Base-by-base conservation (phyloP, 768 basidiomycete genomes). In the Auriscalpium microsporum region DNA sequence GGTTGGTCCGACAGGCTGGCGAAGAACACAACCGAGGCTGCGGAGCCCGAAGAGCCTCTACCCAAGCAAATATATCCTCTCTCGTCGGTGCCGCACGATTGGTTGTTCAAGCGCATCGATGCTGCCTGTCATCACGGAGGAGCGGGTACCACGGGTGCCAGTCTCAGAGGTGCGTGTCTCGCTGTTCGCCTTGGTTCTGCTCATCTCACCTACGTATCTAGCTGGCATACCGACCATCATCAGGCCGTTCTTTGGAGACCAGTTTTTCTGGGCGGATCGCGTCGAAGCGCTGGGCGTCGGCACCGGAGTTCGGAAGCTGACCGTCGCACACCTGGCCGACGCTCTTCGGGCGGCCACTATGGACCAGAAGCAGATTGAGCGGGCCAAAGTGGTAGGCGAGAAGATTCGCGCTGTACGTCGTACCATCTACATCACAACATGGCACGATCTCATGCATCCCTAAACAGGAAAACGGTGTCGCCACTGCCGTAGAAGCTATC, bases 61-160 rank as follows among this genome's bases (percentile, higher is more conserved):
- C 88, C 90, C 23, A 75, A 80, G 53, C 80, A 90, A 65, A 92
- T 96, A 58, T 92, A 89, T 67, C 73, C 84, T 1, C 86, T 98
- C 56, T 76, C 84, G 17, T 90, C 92, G 4, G 79, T 95, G 53
- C 94, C 94, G 37, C 94, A 95, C 60, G 92, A 97, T 67, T 99
- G 95, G 95, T 70, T 99, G 49, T 99, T 99, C 75, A 79, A 78
- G 60, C 81, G 85, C 46, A 92, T 99, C 56, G 90, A 94, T 66
- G 95, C 93, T n/a, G 92, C 92, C 16, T 96, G 94, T 60, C 95
- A 99, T 74, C 95, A 99, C 65, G 95, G 95, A 56, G 95, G 95
- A 53, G 93, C 95, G 4, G 95, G 95, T 19, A 96, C 95, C 2
- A 94, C 93, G 1, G 94, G 94, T 9, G 95, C 95, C 16, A 94